Evolutionary conservation across 306 rosid genomes (phyloP), one percentile per base, ranked within the genome.

Genomic region (Corylus americana): DNA sequence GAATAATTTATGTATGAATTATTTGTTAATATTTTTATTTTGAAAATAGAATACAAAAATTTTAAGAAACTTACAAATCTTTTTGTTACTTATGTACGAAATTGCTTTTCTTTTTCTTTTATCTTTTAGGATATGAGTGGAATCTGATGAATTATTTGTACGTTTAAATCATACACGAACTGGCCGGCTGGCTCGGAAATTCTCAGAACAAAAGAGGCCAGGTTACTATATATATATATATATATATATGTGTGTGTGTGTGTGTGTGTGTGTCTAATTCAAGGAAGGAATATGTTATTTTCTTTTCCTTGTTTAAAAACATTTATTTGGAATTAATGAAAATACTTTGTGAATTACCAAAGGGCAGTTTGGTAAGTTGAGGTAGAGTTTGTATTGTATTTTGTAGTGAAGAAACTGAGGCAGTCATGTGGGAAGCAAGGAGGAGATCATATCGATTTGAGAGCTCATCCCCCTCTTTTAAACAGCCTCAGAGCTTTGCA

Each of bases 401-500:
- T 75, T 20, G 77, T 82, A 72, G 84, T 78, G 88, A 83, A 75
- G 82, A 82, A 79, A 84, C 70, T 82, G 87, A 82, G 81, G 83
- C 82, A 77, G 91, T 81, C 92, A 90, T 86, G 92, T 86, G 91
- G 86, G 89, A 83, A 86, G 86, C 82, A 85, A 89, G 86, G 91
- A 87, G 88, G 87, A 79, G 91, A 91, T 90, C 88, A 77, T 87
- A 85, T 87, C 83, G 90, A 90, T 75, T 86, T 84, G 90, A 91
- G 94, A 86, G 90, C 83, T 89, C 93, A 74, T 79, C 82, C 73
- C 82, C 84, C 74, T 86, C 85, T 84, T 89, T 85, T 91, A 88
- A 88, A 78, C 83, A 78, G 82, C 84, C 85, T 70, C 79, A 77
- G 63, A 87, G 82, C 71, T 79, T 82, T 49, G 77, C 69, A 85